Base-by-base conservation (phyloP, 2,329 filamentous ascomycete genomes). In the Shiraia bambusicola region DNA sequence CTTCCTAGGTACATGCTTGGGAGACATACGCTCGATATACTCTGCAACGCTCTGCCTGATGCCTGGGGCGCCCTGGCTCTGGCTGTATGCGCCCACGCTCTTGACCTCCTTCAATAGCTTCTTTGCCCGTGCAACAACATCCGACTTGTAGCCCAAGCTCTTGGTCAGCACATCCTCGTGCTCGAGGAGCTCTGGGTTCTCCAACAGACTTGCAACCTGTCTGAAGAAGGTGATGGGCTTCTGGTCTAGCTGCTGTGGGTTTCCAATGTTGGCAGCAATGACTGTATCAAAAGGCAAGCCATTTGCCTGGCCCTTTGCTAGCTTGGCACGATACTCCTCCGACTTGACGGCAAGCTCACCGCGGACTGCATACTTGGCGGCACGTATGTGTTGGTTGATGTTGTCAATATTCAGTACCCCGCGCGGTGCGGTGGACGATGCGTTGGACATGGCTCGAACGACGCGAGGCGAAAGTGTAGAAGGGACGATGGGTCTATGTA, bases 221-320 rank as follows among this genome's bases (percentile, higher is more conserved):
- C 93, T 85, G 82, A 98, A 96, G 79, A 96, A 98, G 57, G 93
- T 98, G 63, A 98, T 92, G 63, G 93, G 93, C 78, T 97, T 94
- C 79, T 98, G 93, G 74, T 96, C 93, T 50, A 98, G 83, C 74
- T 98, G 93, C 73, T 98, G 93, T 3, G 93, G 93, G 76, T 98
- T 98, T 66, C 93, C 93, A 65, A 98, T 98, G 75, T 98, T 98
- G 72, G 93, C 93, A 50, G 88, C 91, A 74, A 98, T 92, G 71
- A 98, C 85, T 46, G 89, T 80, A 60, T 88, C 78, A 71, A 98
- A 98, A 34, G 93, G 92, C 36, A 97, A 78, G 63, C 72, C 66
- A 69, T 73, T 77, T 58, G 79, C 81, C 50, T 81, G 79, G 52
- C 76, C 74, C 47, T 79, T 75, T 45, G 69, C 70, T 48, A 96